Evolutionary conservation across 116 monocot genomes (phyloP).

Genomic region (Zostera marina): DNA sequence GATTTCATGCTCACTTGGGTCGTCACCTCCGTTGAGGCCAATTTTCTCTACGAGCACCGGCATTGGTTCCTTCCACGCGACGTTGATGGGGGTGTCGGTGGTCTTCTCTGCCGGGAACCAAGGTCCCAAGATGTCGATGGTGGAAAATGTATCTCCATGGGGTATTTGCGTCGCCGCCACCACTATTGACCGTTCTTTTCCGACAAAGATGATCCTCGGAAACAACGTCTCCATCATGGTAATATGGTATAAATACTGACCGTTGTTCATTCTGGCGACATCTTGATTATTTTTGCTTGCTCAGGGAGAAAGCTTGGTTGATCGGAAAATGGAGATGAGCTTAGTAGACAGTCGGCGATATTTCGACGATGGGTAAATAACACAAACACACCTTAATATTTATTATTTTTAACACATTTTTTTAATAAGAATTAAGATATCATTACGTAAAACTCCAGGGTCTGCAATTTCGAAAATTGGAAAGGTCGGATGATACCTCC

Average conservation of each 20-base stretch:
- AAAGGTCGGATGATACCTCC: constrained; percentile 13
- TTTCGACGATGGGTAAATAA: constrained; percentile 44
- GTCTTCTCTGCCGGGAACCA: constrained; percentile 59
- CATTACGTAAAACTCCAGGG: not conserved
- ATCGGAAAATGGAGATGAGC: constrained; percentile 18
- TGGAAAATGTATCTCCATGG: constrained; percentile 61
- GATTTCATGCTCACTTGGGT: constrained; percentile 36
- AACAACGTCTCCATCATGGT: constrained; percentile 41
- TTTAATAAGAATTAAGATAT: not conserved
- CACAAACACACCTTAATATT: not conserved
- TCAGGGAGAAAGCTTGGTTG: constrained; percentile 51
- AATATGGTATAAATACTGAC: not conserved
- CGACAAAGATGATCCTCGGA: constrained; percentile 28
- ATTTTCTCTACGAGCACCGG: constrained; percentile 24
- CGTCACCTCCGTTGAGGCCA: constrained; percentile 35
- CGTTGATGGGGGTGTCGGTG: constrained; percentile 20
- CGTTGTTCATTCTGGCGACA: not conserved
- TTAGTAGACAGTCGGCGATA: constrained; percentile 20
- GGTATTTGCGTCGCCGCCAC: constrained; percentile 33
- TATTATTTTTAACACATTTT: too few relatives aligned
- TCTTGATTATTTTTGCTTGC: not conserved
- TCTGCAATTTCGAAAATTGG: constrained; percentile 35
- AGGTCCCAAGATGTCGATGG: constrained; percentile 25
- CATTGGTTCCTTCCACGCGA: constrained; percentile 52
- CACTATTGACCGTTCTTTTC: constrained; percentile 36